A percentile compares a stretch with the other conserved stretches of the same genome.
Evolutionary conservation across 495 filamentous ascomycete genomes (phyloP).

Genomic region (Talaromyces nanjingensis): DNA sequence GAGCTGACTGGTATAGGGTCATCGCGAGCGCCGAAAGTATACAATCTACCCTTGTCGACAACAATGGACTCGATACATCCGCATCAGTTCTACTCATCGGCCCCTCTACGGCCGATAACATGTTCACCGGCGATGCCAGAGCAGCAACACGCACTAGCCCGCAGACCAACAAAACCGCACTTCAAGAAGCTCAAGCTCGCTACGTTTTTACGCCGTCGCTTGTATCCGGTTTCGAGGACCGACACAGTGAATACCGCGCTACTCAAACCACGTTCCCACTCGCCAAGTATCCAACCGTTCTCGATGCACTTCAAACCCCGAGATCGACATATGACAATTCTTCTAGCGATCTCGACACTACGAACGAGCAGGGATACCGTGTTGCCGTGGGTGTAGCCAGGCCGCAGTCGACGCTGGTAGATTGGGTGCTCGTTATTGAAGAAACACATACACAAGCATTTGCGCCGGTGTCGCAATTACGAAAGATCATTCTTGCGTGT

Average conservation of each 20-base stretch:
- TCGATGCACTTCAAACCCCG: slow-evolving; percentile 42
- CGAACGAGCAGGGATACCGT: slow-evolving; percentile 55
- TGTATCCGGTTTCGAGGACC: slow-evolving; percentile 24
- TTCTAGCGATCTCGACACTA: slow-evolving; percentile 55
- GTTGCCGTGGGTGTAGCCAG: slow-evolving; percentile 71
- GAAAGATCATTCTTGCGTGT: slow-evolving; percentile 71
- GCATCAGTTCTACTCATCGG: slow-evolving; percentile 64
- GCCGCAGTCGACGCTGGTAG: slow-evolving; percentile 53
- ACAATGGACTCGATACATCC: slow-evolving; percentile 60
- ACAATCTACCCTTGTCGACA: slow-evolving; percentile 47
- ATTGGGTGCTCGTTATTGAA: slow-evolving; percentile 80
- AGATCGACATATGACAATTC: slow-evolving; percentile 49
- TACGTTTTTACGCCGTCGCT: slow-evolving; percentile 36
- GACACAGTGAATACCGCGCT: slow-evolving; percentile 42
- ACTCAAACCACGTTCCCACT: slow-evolving; percentile 48
- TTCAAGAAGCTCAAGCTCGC: slow-evolving; percentile 22
- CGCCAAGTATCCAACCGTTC: slow-evolving; percentile 47
- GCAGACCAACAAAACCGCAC: slow-evolving; percentile 8
- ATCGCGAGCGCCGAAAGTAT: slow-evolving; percentile 57
- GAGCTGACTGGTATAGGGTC: slow-evolving; percentile 37
- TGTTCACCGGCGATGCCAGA: slow-evolving; percentile 38
- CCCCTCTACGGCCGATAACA: slow-evolving; percentile 55
- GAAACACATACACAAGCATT: slow-evolving; percentile 66
- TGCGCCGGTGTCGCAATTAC: slow-evolving; percentile 62
- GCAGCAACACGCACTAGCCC: slow-evolving; percentile 17